Percentiles rank a stretch among this genome's conserved stretches.
Conservation (phyloP, 2,329 filamentous ascomycete genomes). For the Cercospora citrullina region DNA sequence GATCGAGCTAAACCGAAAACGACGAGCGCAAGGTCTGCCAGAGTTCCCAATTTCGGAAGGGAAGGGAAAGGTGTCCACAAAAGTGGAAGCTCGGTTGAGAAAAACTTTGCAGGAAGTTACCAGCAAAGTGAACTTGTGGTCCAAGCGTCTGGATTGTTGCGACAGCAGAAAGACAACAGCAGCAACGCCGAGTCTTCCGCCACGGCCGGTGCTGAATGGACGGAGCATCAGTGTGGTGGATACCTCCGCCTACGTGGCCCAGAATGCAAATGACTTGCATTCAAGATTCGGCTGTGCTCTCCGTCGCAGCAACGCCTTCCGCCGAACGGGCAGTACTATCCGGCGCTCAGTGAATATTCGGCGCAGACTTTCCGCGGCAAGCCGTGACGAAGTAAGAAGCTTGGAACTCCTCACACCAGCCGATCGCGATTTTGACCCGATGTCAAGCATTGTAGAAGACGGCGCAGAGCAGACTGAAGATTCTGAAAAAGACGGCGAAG, state of each 20-base stretch:
- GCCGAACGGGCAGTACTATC: background rate
- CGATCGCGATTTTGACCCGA: background rate
- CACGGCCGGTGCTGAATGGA: background rate
- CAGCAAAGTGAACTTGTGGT: background rate
- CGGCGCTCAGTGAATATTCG: background rate
- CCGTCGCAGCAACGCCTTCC: slow-evolving; percentile 3
- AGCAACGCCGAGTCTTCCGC: background rate
- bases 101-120: slow-evolving; percentile 4
- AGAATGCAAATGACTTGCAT: background rate
- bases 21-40: slow-evolving; percentile 1
- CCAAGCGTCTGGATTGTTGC: background rate
- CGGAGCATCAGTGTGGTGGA: slow-evolving; percentile 6
- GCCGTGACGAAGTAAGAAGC: background rate
- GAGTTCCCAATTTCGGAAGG: background rate
- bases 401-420: background rate
- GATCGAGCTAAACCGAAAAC: background rate
- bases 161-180: background rate
- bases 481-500: background rate
- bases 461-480: background rate
- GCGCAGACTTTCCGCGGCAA: background rate
- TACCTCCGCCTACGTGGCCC: slow-evolving; percentile 6
- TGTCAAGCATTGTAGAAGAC: background rate
- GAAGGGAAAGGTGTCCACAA: background rate
- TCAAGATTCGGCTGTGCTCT: background rate
- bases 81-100: slow-evolving; percentile 4